These are phyloP conservation scores for Hypoxylon fuscum DNA, from an alignment of 495 filamentous ascomycete species.

Conservation along the genomic window DNA sequence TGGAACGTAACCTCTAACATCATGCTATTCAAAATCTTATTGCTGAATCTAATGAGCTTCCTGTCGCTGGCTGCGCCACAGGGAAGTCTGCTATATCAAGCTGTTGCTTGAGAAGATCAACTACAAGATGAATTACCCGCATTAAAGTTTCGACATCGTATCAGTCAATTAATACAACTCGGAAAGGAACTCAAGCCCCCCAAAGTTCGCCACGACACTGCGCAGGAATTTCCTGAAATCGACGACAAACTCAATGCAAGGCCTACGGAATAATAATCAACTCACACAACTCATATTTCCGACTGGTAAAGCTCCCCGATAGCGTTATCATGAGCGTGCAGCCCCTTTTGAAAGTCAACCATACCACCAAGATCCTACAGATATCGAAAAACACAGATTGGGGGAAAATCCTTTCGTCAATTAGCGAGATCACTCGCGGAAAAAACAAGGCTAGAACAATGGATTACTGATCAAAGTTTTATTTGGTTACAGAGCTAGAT, in stretches of 20 bases:
- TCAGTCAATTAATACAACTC: background rate
- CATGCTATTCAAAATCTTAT: background rate
- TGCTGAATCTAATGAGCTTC: background rate
- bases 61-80: background rate
- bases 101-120: background rate
- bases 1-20: background rate
- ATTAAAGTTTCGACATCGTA: background rate
- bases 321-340: background rate
- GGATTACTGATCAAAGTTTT: background rate
- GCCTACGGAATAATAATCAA: background rate
- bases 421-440: background rate
- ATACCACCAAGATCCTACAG: background rate
- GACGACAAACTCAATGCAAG: background rate
- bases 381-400: background rate
- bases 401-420: background rate
- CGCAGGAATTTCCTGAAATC: background rate
- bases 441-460: background rate
- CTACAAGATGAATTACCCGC: background rate
- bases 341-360: background rate
- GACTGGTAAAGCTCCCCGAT: background rate
- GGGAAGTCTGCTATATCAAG: background rate
- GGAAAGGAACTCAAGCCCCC: background rate
- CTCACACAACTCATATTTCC: background rate
- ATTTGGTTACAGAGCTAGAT: background rate
- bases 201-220: background rate